Base-by-base conservation (phyloP, 2,329 filamentous ascomycete genomes). In the Microcyclospora pomicola region DNA sequence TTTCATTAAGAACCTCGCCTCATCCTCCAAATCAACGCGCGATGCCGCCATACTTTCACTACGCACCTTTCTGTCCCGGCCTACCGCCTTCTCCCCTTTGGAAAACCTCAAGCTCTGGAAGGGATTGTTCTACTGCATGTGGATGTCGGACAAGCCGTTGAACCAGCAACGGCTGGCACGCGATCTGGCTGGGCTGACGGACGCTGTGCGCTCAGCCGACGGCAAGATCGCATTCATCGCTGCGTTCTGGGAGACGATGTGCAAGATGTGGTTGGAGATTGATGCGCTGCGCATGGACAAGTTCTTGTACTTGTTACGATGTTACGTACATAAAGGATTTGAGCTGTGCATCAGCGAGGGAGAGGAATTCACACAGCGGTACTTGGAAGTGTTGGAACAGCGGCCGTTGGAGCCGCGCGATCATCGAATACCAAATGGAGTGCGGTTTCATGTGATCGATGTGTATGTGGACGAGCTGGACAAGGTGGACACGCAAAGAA, bases 81-180 rank as follows among this genome's bases (percentile, higher is more conserved):
- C 73, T 31, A 50, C 67, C 60, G 38, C 70, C 38, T 73, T 95
- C 43, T 65, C 73, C 13, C 66, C 73, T 31, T 60, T 81, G 48
- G 86, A 94, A 47, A 68, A 84, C 35, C 68, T 88, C 43, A 94
- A 94, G 66, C 73, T 96, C 47, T 94, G 86, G 85, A 93, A 92
- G 58, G 88, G 86, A 5, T 73, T 96, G 14, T 95, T 91, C 68
- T 95, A 86, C 69, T 76, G 73, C 72, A 65, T 38, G 65, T 95
- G 85, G 80, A 91, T 94, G 78, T 85, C 80, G 60, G 87, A 95
- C 68, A 82, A 86, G 34, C 80, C 86, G 9, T 65, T 78, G n/a
- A 79, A 82, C 2, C 88, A 95, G 66, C 86, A 94, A 67, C 73
- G 73, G 32, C 80, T 96, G 33, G 82, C 82, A 49, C 65, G 70